A percentile compares a stretch with the other conserved stretches of the same genome.
These are phyloP conservation scores for Paxillus ammoniavirescens DNA, from an alignment of 768 basidiomycete species.

Conservation along the genomic window DNA sequence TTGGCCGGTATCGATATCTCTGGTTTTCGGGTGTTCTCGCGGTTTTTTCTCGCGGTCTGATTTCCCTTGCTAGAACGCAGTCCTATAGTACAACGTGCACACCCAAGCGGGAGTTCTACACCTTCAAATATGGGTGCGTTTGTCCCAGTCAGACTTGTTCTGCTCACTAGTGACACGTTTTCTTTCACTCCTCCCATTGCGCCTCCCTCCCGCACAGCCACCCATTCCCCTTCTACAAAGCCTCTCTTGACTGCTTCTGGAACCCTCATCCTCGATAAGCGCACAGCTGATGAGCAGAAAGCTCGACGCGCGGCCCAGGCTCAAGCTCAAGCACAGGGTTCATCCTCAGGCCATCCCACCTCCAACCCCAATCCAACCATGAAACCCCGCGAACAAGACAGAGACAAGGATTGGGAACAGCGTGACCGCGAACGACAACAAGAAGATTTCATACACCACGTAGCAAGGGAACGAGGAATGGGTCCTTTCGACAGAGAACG, in stretches of 20 bases:
- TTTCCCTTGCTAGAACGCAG: conserved; percentile 23
- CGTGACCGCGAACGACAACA: conserved; percentile 28
- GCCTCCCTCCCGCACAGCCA: conserved; percentile 10
- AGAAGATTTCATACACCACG: conserved; percentile 24
- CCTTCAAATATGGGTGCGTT: conserved; percentile 27
- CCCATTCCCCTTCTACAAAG: conserved; percentile 27
- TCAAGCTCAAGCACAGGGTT: conserved; percentile 6
- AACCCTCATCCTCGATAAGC: conserved; percentile 30
- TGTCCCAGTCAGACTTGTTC: background rate
- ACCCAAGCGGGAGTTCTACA: conserved; percentile 23
- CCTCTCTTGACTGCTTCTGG: conserved; percentile 25
- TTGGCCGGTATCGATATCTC: background rate
- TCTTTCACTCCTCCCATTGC: background rate
- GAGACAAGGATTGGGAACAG: conserved; percentile 27
- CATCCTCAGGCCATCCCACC: conserved; percentile 11
- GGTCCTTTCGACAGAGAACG: conserved; percentile 27
- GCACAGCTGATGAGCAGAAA: conserved; percentile 30
- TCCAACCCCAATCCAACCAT: conserved; percentile 17
- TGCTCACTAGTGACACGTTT: conserved; percentile 5
- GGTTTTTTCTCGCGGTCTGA: conserved; percentile 8
- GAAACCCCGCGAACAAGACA: conserved; percentile 22
- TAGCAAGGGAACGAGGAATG: conserved; percentile 23
- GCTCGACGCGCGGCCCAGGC: conserved; percentile 19
- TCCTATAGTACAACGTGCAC: conserved; percentile 27
- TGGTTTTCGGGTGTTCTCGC: background rate